These are phyloP conservation scores for Dictyostelium purpureum DNA, from an alignment of 78 protist genomes.

Conservation along the genomic window DNA sequence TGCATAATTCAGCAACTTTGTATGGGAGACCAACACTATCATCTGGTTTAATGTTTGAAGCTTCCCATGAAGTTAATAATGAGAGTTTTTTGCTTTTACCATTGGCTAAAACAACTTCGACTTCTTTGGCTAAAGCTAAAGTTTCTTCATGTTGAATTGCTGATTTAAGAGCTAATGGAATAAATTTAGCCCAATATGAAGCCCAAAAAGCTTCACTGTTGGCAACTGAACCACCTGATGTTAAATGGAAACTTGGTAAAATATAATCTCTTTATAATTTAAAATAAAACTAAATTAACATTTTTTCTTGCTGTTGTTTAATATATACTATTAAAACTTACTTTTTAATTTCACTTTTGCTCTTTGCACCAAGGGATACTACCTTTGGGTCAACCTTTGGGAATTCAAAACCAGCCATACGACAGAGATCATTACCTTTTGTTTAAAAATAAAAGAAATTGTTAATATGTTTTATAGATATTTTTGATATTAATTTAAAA, in stretches of 20 bases:
- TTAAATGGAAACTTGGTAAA: slow-evolving; percentile 14
- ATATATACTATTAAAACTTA: too few relatives aligned
- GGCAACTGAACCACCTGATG: slow-evolving; percentile 51
- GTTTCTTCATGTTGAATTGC: neutral
- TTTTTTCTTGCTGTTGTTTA: too few relatives aligned
- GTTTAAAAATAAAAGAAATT: too few relatives aligned
- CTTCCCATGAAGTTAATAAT: slow-evolving; percentile 42
- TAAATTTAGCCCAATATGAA: slow-evolving; percentile 19
- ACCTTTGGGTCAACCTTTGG: neutral
- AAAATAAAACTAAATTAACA: too few relatives aligned
- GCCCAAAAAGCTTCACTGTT: slow-evolving; percentile 38
- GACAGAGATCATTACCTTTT: slow-evolving; percentile 28
- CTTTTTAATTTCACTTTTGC: neutral
- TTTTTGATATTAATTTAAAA: too few relatives aligned
- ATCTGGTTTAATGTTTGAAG: neutral
- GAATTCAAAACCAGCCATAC: slow-evolving; percentile 61
- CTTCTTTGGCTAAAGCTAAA: slow-evolving; percentile 3
- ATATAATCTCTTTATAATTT: too few relatives aligned
- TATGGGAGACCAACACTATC: slow-evolving; percentile 19
- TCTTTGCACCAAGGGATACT: neutral
- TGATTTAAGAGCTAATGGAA: slow-evolving; percentile 38
- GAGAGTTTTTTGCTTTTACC: neutral
- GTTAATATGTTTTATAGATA: too few relatives aligned
- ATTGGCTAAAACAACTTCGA: neutral
- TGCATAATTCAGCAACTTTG: neutral